These are phyloP conservation scores for Chimonanthus salicifolius DNA, from an alignment of 164 flowering plant species.

Conservation along the genomic window DNA sequence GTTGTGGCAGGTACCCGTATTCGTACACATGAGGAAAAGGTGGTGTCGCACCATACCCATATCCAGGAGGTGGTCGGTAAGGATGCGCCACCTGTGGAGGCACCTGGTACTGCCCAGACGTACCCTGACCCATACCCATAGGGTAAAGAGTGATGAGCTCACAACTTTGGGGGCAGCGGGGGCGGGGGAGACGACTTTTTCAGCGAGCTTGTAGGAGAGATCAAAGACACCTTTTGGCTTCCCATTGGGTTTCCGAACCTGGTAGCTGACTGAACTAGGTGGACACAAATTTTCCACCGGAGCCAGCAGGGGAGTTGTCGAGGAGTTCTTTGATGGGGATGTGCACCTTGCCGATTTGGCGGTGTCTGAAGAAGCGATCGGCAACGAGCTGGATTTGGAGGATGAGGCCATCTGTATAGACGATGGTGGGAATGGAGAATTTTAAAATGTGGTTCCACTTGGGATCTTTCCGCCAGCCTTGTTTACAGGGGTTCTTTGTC, in stretches of 20 bases:
- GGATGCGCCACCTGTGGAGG: background rate
- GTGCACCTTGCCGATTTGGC: conserved; percentile 46
- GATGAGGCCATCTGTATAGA: conserved; percentile 20
- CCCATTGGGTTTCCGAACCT: conserved; percentile 43
- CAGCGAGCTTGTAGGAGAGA: conserved; percentile 46
- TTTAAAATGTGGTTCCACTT: conserved; percentile 42
- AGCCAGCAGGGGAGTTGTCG: background rate
- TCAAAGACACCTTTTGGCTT: conserved; percentile 45
- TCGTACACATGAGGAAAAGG: background rate
- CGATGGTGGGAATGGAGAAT: conserved; percentile 36
- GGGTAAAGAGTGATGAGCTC: background rate
- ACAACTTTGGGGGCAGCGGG: background rate
- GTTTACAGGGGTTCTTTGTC: conserved; percentile 21
- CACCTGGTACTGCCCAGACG: background rate
- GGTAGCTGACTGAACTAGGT: conserved; percentile 31
- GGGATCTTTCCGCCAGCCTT: conserved; percentile 37
- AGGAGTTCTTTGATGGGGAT: conserved; percentile 60
- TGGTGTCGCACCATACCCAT: too few species aligned
- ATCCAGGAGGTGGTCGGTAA: background rate
- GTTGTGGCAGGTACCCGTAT: background rate
- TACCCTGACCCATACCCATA: too few species aligned
- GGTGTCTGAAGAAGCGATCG: conserved; percentile 39
- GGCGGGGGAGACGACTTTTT: conserved; percentile 7
- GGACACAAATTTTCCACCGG: conserved; percentile 9
- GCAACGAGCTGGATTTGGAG: conserved; percentile 25